A percentile compares a stretch with the other conserved stretches of the same genome.
These are phyloP conservation scores for Rhizopus microsporus DNA, from an alignment of 371 early-diverging fungal genomes.

Conservation along the genomic window DNA sequence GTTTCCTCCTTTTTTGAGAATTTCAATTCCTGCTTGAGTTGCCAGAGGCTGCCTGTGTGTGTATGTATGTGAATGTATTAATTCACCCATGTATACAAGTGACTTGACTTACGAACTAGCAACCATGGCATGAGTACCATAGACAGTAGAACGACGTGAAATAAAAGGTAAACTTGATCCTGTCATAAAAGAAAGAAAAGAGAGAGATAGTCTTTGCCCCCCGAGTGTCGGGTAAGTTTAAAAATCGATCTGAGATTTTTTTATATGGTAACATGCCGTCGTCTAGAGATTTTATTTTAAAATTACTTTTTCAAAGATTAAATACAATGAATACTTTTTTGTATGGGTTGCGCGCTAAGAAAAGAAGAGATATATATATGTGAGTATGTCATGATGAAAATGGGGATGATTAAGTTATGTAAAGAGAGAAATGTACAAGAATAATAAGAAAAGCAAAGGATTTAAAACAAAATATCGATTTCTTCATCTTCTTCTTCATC, in stretches of 20 bases:
- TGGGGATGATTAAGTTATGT: background rate
- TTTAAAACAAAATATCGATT: constrained; percentile 35
- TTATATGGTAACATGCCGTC: no score
- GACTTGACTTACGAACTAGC: constrained; percentile 40
- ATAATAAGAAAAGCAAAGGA: background rate
- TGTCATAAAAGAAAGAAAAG: constrained; percentile 6
- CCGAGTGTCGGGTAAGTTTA: background rate
- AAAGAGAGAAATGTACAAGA: constrained; percentile 5
- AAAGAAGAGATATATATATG: background rate
- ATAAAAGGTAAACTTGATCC: constrained; percentile 39
- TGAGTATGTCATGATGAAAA: background rate
- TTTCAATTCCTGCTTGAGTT: constrained; percentile 75
- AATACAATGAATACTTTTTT: constrained; percentile 6
- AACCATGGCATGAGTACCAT: constrained; percentile 51
- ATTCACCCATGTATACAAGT: background rate
- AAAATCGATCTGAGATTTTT: no score
- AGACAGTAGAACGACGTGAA: constrained; percentile 48
- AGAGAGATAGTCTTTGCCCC: background rate
- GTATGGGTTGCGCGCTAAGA: background rate
- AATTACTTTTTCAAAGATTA: background rate
- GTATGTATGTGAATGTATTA: background rate
- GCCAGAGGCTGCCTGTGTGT: constrained; percentile 75
- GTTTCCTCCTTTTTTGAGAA: constrained; percentile 85
- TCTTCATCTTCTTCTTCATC: constrained; percentile 27
- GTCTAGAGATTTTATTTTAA: no score